Base-by-base conservation (phyloP, 495 filamentous ascomycete genomes). In the Penicillium simplicissimum region DNA sequence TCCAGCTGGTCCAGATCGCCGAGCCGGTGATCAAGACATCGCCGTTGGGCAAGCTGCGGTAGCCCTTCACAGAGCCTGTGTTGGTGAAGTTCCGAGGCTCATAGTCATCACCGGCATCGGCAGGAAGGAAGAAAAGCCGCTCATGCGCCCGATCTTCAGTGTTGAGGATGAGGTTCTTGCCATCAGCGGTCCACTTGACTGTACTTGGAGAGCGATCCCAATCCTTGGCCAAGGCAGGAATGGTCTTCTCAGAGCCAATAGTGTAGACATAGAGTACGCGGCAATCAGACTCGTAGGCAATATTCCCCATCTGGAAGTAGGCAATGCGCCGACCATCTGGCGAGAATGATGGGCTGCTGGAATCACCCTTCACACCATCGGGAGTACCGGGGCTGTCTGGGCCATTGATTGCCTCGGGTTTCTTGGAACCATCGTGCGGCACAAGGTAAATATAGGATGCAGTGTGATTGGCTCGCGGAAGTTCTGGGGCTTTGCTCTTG, bases 401-500 rank as follows among this genome's bases (percentile, higher is more conserved):
- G 5, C 72, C 72, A 47, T 79, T 79, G 60, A 78, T 73, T 5
- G 75, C 64, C 17, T 70, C 52, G 0, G 73, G 66, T 8, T 67
- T 65, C 31, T 61, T 47, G 3, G 69, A 76, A 8, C 74, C 72
- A 54, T 78, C 76, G 52, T 74, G 73, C 11, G 76, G 71, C 2
- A 68, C 73, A 14, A 78, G 67, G 57, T 77, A 78, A 48, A 78
- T 75, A 51, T 78, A 76, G 0, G 71, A 71, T 0, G 74, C 70
- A 14, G 76, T 78, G 53, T 71, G 57, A 53, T 79, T 78, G 9
- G 76, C 75, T 9, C 65, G 59, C 3, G 76, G 76, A 7, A 77
- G 40, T 34, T 79, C 74, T 7, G 74, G 74, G 0, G 74, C 75
- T 59, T 79, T 79, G 67, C 74, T 78, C 66, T 76, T 75, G 71